These are phyloP conservation scores for Nepenthes gracilis DNA, from an alignment of 148 eudicot genomes.

Conservation along the genomic window DNA sequence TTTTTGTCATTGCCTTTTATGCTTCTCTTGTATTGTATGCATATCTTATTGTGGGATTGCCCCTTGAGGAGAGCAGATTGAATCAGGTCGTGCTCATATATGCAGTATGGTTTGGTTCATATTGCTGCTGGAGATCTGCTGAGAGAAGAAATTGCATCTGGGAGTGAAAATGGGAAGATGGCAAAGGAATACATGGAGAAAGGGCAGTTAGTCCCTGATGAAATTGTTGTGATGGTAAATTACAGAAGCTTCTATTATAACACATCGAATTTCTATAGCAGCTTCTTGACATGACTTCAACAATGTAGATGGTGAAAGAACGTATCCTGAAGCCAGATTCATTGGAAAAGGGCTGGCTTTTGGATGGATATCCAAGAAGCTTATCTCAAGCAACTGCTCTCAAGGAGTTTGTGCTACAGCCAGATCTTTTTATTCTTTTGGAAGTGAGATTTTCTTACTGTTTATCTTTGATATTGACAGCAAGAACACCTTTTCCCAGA, in stretches of 20 bases:
- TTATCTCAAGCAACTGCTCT: slow-evolving; percentile 91
- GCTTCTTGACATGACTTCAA: slow-evolving; percentile 8
- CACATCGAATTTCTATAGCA: slow-evolving; percentile 1
- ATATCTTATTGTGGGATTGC: slow-evolving; percentile 21
- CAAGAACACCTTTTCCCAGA: too few species aligned
- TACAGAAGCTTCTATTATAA: neutral
- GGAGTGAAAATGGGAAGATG: slow-evolving; percentile 73
- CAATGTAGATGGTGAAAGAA: slow-evolving; percentile 84
- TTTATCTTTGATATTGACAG: neutral
- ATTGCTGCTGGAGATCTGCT: slow-evolving; percentile 94
- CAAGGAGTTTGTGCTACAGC: slow-evolving; percentile 60
- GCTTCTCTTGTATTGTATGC: slow-evolving; percentile 1
- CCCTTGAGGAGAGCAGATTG: slow-evolving; percentile 27
- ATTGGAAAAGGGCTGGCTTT: slow-evolving; percentile 90
- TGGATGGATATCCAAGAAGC: slow-evolving; percentile 98
- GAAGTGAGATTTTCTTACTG: slow-evolving; percentile 56
- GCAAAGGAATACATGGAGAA: slow-evolving; percentile 95
- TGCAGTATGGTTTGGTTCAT: slow-evolving; percentile 98
- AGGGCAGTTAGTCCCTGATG: slow-evolving; percentile 90
- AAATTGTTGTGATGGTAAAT: slow-evolving; percentile 84
- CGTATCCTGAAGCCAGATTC: slow-evolving; percentile 72
- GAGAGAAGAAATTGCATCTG: slow-evolving; percentile 74
- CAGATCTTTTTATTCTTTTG: slow-evolving; percentile 85
- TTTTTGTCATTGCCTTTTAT: too few species aligned
- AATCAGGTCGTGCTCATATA: slow-evolving; percentile 34